These are phyloP conservation scores for Solanum pennellii DNA, from an alignment of 257 asterid genomes.

Conservation along the genomic window DNA sequence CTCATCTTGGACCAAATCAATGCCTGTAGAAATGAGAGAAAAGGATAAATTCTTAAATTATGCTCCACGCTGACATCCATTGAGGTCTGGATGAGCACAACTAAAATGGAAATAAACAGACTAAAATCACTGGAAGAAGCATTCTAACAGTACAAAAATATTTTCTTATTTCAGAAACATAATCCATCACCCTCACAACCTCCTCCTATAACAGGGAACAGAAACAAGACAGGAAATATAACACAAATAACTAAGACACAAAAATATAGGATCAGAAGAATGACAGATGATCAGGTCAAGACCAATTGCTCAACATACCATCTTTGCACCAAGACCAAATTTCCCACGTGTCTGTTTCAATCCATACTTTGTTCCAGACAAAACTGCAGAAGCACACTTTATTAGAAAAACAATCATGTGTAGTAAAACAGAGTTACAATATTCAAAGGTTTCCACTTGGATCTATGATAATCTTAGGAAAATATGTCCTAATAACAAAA, in stretches of 20 bases:
- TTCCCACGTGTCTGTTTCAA: constrained; percentile 95
- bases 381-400: constrained; percentile 40
- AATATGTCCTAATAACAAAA: not conserved
- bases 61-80: not conserved
- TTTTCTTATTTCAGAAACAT: not conserved
- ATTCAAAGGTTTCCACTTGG: not conserved
- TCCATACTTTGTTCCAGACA: constrained; percentile 91
- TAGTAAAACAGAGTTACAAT: not conserved
- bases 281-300: not conserved
- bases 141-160: not conserved
- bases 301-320: constrained; percentile 39
- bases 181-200: not conserved
- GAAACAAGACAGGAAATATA: not conserved
- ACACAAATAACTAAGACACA: not conserved
- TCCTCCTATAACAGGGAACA: not conserved
- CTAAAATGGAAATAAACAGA: not conserved
- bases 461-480: not conserved
- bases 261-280: not conserved
- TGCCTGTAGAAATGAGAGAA: constrained; percentile 43
- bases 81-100: not conserved
- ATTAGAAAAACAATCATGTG: constrained; percentile 6
- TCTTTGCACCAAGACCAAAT: constrained; percentile 92
- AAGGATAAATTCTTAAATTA: not conserved
- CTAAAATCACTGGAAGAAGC: not conserved
- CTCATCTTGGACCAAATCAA: constrained; percentile 97